Percentiles rank a stretch among this genome's conserved stretches.
phyloP scores from a whole-genome alignment of 2,329 filamentous ascomycete genomes.

The Nemania bipapillata region DNA sequence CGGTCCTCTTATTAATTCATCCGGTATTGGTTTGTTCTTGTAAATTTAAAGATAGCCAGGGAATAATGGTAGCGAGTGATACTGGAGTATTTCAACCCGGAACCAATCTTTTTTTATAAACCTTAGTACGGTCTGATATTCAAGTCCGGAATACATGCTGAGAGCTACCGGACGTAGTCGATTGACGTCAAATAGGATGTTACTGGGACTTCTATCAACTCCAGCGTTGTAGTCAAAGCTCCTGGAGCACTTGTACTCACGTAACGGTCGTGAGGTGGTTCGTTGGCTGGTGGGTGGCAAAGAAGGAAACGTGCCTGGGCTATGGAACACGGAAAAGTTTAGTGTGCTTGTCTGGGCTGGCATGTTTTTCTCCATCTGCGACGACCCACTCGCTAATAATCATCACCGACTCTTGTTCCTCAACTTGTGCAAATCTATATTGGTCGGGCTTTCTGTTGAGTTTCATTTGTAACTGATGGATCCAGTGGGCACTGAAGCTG shows the following conservation, averaged over 20 bases:
- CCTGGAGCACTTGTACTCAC: constrained; percentile 22
- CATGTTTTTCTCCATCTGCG: constrained; percentile 19
- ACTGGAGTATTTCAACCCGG: too few species aligned
- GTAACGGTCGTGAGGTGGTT: constrained; percentile 30
- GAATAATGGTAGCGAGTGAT: neutral
- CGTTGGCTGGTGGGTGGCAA: constrained; percentile 26
- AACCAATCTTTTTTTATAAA: neutral
- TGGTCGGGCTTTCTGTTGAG: constrained; percentile 25
- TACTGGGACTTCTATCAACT: constrained; percentile 17
- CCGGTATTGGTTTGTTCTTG: neutral
- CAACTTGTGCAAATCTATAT: constrained; percentile 19
- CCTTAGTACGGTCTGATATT: neutral
- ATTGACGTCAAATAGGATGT: constrained; percentile 12
- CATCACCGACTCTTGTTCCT: constrained; percentile 14
- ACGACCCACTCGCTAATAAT: constrained; percentile 22
- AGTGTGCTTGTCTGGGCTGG: neutral
- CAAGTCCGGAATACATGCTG: neutral
- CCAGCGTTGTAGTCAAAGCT: constrained; percentile 22
- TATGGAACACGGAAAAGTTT: constrained; percentile 13
- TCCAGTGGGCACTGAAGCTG: constrained; percentile 12
- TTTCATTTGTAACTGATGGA: constrained; percentile 19
- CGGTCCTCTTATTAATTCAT: neutral
- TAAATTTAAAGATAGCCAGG: neutral
- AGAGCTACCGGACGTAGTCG: neutral
- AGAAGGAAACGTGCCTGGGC: constrained; percentile 33